These are phyloP conservation scores for Acanthochlamys bracteata DNA, from an alignment of 106 monocot genomes.

Conservation along the genomic window DNA sequence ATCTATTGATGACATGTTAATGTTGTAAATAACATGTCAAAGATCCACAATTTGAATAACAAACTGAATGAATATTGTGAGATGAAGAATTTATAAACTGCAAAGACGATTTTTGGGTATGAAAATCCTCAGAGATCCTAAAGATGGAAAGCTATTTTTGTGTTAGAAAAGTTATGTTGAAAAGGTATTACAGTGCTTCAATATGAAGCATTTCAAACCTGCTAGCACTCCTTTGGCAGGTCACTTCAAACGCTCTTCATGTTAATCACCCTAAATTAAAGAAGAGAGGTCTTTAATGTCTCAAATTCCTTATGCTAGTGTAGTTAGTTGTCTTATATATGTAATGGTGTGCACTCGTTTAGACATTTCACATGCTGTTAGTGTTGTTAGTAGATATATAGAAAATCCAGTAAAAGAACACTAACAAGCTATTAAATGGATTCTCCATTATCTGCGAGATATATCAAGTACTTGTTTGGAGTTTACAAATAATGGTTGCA, in stretches of 20 bases:
- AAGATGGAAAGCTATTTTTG: not conserved
- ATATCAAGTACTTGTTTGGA: not conserved
- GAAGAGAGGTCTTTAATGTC: not conserved
- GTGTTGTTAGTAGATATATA: slow-evolving; percentile 11
- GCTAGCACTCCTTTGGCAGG: not conserved
- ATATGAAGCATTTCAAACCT: not conserved
- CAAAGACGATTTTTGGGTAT: slow-evolving; percentile 1
- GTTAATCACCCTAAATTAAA: not conserved
- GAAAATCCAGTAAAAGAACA: slow-evolving; percentile 6
- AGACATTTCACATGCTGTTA: slow-evolving; percentile 2
- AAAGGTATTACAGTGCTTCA: not conserved
- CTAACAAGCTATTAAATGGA: slow-evolving; percentile 9
- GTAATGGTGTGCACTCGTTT: not conserved
- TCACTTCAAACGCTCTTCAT: not conserved
- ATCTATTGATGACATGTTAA: slow-evolving; percentile 2
- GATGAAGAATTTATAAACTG: slow-evolving; percentile 1
- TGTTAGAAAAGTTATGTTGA: not conserved
- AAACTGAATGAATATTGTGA: not conserved
- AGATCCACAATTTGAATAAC: not conserved
- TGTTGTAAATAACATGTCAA: not conserved
- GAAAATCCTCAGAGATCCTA: not conserved
- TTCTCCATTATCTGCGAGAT: not conserved
- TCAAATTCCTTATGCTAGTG: not conserved
- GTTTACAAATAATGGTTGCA: not conserved
- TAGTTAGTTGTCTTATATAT: not conserved